phyloP scores from a whole-genome alignment of 257 asterid species.

The Orobanche coerulescens region DNA sequence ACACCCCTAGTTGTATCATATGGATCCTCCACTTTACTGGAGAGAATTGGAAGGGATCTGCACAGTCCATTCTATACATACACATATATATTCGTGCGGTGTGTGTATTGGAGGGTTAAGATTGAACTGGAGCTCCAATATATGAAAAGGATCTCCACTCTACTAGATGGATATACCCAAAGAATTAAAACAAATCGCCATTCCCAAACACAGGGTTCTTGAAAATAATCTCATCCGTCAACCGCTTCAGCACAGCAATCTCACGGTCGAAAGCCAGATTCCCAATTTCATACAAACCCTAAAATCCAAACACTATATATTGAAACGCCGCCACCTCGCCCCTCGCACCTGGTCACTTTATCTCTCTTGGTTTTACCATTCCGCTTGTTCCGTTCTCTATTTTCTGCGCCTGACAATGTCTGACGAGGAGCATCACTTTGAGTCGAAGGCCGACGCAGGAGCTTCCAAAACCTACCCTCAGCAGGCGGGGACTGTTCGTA shows the following conservation, averaged over 20 bases:
- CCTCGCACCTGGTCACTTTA: neutral
- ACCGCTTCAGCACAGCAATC: slow-evolving; percentile 15
- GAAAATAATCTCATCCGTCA: slow-evolving; percentile 17
- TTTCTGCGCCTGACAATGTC: slow-evolving; percentile 24
- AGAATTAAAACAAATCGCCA: neutral
- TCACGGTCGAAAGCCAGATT: slow-evolving; percentile 3
- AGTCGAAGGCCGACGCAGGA: slow-evolving; percentile 48
- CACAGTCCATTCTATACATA: too few species aligned
- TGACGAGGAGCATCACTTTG: slow-evolving; percentile 45
- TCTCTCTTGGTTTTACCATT: slow-evolving; percentile 1
- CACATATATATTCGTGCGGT: too few species aligned
- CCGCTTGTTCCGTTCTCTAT: neutral
- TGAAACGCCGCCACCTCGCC: neutral
- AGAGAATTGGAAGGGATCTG: too few species aligned
- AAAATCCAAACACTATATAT: slow-evolving; percentile 14
- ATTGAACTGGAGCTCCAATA: too few species aligned
- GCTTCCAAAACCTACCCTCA: slow-evolving; percentile 43
- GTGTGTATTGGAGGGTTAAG: too few species aligned
- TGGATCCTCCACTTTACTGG: too few species aligned
- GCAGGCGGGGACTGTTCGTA: slow-evolving; percentile 44
- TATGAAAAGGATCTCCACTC: too few species aligned
- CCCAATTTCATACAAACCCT: slow-evolving; percentile 23
- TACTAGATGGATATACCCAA: neutral
- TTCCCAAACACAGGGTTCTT: slow-evolving; percentile 16
- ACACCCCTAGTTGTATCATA: too few species aligned